phyloP scores from a whole-genome alignment of 2,329 filamentous ascomycete species.

The Xenosphaeropsis pyriputrescens region DNA sequence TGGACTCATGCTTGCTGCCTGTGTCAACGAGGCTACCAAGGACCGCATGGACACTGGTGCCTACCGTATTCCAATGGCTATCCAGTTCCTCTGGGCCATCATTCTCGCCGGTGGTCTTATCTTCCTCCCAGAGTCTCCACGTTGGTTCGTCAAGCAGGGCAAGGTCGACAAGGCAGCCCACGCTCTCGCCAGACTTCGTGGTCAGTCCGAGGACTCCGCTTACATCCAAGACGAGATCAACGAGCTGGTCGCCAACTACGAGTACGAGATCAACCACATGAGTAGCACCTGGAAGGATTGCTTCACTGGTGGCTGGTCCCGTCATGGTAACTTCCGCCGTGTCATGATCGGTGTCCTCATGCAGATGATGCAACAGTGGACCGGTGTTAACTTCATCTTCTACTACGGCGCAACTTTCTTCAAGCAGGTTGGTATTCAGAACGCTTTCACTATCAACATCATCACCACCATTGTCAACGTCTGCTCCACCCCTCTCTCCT shows the following conservation, averaged over 20 bases:
- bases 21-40: slow-evolving; percentile 58
- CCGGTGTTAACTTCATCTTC: slow-evolving; percentile 79
- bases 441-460: slow-evolving; percentile 44
- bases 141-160: slow-evolving; percentile 70
- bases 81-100: slow-evolving; percentile 70
- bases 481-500: slow-evolving; percentile 58
- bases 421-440: slow-evolving; percentile 43
- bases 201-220: slow-evolving; percentile 55
- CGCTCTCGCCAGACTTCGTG: slow-evolving; percentile 53
- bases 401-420: slow-evolving; percentile 77
- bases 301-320: slow-evolving; percentile 45
- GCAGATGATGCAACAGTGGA: slow-evolving; percentile 69
- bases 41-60: slow-evolving; percentile 42
- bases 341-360: slow-evolving; percentile 60
- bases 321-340: slow-evolving; percentile 53
- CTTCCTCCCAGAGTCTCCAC: slow-evolving; percentile 69
- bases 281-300: slow-evolving; percentile 54
- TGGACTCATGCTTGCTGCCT: slow-evolving; percentile 59
- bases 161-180: slow-evolving; percentile 45
- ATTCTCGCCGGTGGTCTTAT: slow-evolving; percentile 59
- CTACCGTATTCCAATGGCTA: slow-evolving; percentile 67
- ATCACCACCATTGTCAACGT: slow-evolving; percentile 25
- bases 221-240: slow-evolving; percentile 65
- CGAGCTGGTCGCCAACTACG: slow-evolving; percentile 77
- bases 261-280: slow-evolving; percentile 59